Percentiles rank a stretch among this genome's conserved stretches.
Evolutionary conservation across 306 rosid genomes (phyloP).

Genomic region (Erythrophleum fordii): DNA sequence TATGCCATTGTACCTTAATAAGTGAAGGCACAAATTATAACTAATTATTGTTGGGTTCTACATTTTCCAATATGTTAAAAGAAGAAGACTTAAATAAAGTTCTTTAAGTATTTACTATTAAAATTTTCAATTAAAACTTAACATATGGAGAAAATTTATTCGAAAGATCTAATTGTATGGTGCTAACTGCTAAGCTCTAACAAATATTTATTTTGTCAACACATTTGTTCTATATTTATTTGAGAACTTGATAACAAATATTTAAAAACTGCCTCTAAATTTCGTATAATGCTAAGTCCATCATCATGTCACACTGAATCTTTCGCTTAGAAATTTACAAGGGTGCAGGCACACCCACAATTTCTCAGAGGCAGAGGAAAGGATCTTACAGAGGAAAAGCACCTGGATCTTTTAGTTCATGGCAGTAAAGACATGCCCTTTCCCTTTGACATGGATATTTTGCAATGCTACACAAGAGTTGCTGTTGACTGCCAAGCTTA

Average conservation of each 20-base stretch:
- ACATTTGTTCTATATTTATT: neutral
- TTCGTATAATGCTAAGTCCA: neutral
- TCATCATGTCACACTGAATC: neutral
- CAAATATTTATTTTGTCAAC: neutral
- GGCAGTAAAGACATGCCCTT: conserved; percentile 49
- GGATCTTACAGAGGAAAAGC: conserved; percentile 62
- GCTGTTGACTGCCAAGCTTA: conserved; percentile 35
- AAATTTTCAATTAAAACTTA: neutral
- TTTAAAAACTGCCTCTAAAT: neutral
- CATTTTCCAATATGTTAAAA: neutral
- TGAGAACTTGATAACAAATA: neutral
- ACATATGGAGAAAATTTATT: neutral
- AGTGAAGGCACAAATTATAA: conserved; percentile 3
- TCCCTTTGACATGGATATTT: conserved; percentile 53
- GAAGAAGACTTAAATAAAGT: neutral
- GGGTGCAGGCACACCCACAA: neutral
- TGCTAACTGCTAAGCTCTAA: too few relatives aligned
- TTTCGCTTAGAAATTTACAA: neutral
- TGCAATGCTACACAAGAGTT: conserved; percentile 32
- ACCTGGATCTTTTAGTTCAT: conserved; percentile 55
- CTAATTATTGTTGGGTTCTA: neutral
- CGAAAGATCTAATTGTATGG: too few relatives aligned
- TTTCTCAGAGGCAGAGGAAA: conserved; percentile 41
- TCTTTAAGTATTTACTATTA: neutral
- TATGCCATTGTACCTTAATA: conserved; percentile 20